A percentile compares a stretch with the other conserved stretches of the same genome.
Conservation (phyloP, 495 filamentous ascomycete species). For the Lasiosphaeria hispida region DNA sequence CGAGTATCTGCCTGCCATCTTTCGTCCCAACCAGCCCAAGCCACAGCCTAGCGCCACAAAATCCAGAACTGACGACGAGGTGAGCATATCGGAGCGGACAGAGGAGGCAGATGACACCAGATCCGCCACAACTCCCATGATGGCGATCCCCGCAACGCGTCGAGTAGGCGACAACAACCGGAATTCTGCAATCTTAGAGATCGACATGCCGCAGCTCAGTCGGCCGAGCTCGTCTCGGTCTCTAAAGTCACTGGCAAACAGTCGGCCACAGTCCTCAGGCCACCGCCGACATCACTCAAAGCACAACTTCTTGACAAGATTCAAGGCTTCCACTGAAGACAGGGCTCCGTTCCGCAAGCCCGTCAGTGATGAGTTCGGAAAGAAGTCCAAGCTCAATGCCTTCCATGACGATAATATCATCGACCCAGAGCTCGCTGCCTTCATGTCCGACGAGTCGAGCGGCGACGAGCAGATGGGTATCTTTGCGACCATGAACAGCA, state of each 20-base stretch:
- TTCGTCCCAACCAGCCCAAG: conserved; percentile 51
- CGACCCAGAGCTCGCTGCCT: conserved; percentile 91
- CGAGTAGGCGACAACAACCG: conserved; percentile 79
- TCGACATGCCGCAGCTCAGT: conserved; percentile 62
- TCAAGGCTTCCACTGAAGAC: conserved; percentile 55
- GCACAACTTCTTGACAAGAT: conserved; percentile 68
- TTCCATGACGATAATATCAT: conserved; percentile 99
- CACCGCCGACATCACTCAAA: conserved; percentile 86
- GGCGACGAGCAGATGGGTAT: conserved; percentile 90
- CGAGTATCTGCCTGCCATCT: conserved; percentile 54
- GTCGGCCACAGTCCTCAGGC: conserved; percentile 67
- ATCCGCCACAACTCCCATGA: conserved; percentile 58
- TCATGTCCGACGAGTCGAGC: conserved; percentile 92
- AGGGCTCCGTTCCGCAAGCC: conserved; percentile 87
- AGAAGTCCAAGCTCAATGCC: conserved; percentile 70
- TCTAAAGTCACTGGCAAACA: conserved; percentile 69
- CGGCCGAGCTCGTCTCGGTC: conserved; percentile 90
- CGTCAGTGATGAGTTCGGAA: conserved; percentile 58
- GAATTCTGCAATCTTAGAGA: conserved; percentile 86
- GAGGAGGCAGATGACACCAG: conserved; percentile 43
- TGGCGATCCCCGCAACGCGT: conserved; percentile 86
- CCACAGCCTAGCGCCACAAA: conserved; percentile 27
- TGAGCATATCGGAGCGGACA: conserved; percentile 40
- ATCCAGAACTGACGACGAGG: conserved; percentile 34
- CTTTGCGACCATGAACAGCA: conserved; percentile 63